Evolutionary conservation across 768 basidiomycete genomes (phyloP), one percentile per base, ranked within the genome.

Genomic region (Rhizopogon vesiculosus): DNA sequence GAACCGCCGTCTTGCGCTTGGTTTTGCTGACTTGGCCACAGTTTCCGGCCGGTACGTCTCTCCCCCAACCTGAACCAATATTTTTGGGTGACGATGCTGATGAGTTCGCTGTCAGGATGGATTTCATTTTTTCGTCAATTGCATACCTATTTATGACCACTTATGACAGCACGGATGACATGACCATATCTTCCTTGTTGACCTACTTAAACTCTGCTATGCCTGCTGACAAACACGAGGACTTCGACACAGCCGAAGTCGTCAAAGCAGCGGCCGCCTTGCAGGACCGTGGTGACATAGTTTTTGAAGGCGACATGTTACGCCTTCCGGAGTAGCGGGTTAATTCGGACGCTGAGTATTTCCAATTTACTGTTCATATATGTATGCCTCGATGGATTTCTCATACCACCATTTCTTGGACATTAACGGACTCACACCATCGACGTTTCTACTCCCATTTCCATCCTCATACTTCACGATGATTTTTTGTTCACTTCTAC

Each of bases 161-260:
- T 25, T 87, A 88, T 69, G 84, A 82, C 57, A 61, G 74, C 15
- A 69, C 77, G 22, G 88, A 90, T 69, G 85, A 88, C 58, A 74
- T 91, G 73, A 81, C 81, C 7, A 83, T 91, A 63, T 85, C 85
- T 3, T 72, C 85, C 8, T 72, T 91, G 25, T 72, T 91, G 35
- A 78, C 84, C 3, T 89, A 87, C 67, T 76, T 91, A 54, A 90
- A 90, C 62, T 82, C 87, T 2, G 87, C 87, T 5, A 80, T 90
- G 73, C 89, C 89, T 3, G 75, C 74, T 28, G 88, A 89, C 65
- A 90, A 90, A 69, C 83, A 89, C 64, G 88, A 90, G 72, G 88
- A 91, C 59, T 91, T 88, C 58, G 88, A 91, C 67, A 88, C 86
- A 12, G 76, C 77, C 1, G 89, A 91, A 70, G 86, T 91, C 16